Evolutionary conservation across 73 alveolate genomes (phyloP).

Genomic region (Paramecium biaurelia): DNA sequence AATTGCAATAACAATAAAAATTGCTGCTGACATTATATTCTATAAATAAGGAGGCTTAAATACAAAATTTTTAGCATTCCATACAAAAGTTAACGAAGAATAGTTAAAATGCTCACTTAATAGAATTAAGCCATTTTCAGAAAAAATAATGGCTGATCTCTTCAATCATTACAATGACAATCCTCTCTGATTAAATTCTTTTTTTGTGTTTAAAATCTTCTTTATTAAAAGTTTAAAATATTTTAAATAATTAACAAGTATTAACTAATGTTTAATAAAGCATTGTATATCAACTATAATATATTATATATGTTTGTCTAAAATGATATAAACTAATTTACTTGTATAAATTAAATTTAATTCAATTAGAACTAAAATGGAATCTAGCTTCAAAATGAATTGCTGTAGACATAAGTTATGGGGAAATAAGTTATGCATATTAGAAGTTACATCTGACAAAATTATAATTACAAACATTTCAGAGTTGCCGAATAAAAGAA

Average conservation of each 20-base stretch:
- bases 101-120: background rate
- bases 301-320: background rate
- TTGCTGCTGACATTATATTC: slow-evolving; percentile 29
- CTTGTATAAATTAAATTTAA: background rate
- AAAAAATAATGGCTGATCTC: slow-evolving; percentile 3
- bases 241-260: background rate
- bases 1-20: slow-evolving; percentile 8
- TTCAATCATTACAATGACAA: background rate
- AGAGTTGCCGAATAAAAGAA: background rate
- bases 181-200: background rate
- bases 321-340: background rate
- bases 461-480: background rate
- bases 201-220: background rate
- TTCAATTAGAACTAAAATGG: background rate
- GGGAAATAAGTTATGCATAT: background rate
- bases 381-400: background rate
- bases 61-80: background rate
- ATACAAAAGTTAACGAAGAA: slow-evolving; percentile 35
- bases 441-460: background rate
- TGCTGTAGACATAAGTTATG: background rate
- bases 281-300: background rate
- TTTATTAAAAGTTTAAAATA: background rate
- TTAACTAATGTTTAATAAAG: background rate
- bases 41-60: slow-evolving; percentile 33
- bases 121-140: slow-evolving; percentile 36